These are phyloP conservation scores for Gossypium aridum DNA, from an alignment of 441 rosid species.

Conservation along the genomic window DNA sequence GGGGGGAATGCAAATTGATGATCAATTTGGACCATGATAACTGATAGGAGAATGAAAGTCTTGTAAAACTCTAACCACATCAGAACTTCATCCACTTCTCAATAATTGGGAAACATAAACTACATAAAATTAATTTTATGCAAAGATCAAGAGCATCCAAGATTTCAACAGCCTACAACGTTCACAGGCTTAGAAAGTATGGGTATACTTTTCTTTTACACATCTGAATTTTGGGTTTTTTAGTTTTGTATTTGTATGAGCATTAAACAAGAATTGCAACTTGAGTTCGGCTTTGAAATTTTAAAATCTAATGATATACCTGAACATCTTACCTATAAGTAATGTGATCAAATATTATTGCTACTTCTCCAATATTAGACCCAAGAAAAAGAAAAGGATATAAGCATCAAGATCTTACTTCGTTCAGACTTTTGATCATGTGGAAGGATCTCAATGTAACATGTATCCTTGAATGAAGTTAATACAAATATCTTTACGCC, in stretches of 20 bases:
- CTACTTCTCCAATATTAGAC: background rate
- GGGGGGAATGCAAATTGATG: background rate
- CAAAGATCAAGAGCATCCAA: background rate
- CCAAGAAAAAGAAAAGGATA: background rate
- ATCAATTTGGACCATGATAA: background rate
- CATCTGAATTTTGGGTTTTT: background rate
- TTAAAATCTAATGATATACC: background rate
- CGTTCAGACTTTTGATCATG: constrained; percentile 45
- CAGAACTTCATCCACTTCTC: background rate
- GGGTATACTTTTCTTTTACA: background rate
- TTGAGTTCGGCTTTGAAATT: background rate
- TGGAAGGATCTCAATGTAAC: constrained; percentile 84
- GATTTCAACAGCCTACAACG: background rate
- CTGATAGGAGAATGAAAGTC: background rate
- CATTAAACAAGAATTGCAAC: background rate
- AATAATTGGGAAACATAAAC: background rate
- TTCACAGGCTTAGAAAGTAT: background rate
- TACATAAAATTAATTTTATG: background rate
- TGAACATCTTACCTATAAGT: background rate
- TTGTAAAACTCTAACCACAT: background rate
- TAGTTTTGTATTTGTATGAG: background rate
- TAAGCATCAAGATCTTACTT: constrained; percentile 30
- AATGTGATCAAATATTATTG: background rate
- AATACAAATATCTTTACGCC: constrained; percentile 77
- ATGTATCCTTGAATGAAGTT: constrained; percentile 83